Conservation (phyloP, 164 flowering plant genomes). For the Annona squamosa region DNA sequence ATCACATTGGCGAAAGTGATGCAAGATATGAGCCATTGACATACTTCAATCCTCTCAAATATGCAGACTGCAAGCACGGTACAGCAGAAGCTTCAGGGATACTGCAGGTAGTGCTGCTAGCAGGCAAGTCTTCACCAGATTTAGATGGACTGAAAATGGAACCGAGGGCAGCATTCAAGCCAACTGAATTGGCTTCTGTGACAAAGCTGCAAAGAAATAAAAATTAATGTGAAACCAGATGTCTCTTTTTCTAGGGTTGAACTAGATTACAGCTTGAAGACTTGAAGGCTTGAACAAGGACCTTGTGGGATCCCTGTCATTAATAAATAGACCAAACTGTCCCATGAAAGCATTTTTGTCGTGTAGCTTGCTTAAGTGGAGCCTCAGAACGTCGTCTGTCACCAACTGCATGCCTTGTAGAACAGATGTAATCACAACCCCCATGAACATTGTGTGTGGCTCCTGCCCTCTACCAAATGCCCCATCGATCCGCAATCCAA, state of each 20-base stretch:
- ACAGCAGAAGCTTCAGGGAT: constrained; percentile 35
- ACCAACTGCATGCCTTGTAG: no score
- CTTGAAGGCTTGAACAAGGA: background rate
- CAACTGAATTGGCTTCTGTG: constrained; percentile 52
- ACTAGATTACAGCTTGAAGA: no score
- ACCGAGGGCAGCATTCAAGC: constrained; percentile 72
- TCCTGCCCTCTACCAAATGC: no score
- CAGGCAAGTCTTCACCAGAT: constrained; percentile 16
- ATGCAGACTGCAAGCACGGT: constrained; percentile 37
- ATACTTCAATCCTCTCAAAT: constrained; percentile 61
- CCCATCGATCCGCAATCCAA: no score
- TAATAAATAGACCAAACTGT: background rate
- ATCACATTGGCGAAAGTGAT: constrained; percentile 45
- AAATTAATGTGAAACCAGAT: background rate
- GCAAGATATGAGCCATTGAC: constrained; percentile 52
- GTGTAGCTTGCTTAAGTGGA: background rate
- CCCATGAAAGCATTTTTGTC: background rate
- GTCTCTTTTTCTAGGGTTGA: background rate
- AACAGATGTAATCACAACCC: no score
- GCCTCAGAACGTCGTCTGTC: background rate
- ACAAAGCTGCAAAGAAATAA: constrained; percentile 50
- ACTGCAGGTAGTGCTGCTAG: constrained; percentile 26
- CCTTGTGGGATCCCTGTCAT: background rate
- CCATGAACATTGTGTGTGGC: no score
- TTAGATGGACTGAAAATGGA: constrained; percentile 17